These are phyloP conservation scores for Anthracocystis walkeri DNA, from an alignment of 1,284 basidiomycete genomes.

Conservation along the genomic window DNA sequence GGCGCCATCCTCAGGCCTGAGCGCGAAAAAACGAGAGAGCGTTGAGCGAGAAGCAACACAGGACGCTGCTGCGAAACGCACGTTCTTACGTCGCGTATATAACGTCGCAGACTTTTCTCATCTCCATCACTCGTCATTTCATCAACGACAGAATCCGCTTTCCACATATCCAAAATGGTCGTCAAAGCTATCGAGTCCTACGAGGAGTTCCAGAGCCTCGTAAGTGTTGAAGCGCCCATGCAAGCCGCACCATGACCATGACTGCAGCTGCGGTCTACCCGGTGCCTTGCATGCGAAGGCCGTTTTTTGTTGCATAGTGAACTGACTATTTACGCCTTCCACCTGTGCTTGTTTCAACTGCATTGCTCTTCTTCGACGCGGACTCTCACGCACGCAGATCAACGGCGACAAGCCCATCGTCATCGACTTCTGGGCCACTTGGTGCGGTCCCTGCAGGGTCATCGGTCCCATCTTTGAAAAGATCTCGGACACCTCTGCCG, in stretches of 20 bases:
- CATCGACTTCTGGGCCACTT: conserved; percentile 69
- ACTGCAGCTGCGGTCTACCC: neutral
- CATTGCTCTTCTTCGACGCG: neutral
- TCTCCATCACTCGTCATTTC: neutral
- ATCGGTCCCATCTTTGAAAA: conserved; percentile 85
- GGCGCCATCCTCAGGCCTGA: neutral
- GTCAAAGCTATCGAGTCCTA: conserved; percentile 74
- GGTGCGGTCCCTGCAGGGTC: conserved; percentile 76
- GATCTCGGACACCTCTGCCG: conserved; percentile 71
- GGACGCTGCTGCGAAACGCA: neutral
- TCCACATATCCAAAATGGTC: conserved; percentile 44
- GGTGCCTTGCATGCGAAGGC: neutral
- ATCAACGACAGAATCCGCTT: neutral
- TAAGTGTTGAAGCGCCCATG: conserved; percentile 51
- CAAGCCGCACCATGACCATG: neutral
- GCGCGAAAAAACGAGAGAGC: neutral
- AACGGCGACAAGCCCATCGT: conserved; percentile 72
- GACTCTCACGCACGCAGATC: conserved; percentile 67
- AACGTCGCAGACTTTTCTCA: neutral
- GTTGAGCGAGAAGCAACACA: conserved; percentile 3
- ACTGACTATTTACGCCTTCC: neutral
- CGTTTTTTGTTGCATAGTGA: neutral
- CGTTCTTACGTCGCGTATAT: conserved; percentile 16
- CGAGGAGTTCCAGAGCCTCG: conserved; percentile 75
- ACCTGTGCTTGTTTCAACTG: neutral